Evolutionary conservation across 1,284 basidiomycete species (phyloP).

Genomic region (Neonothopanus nambi): DNA sequence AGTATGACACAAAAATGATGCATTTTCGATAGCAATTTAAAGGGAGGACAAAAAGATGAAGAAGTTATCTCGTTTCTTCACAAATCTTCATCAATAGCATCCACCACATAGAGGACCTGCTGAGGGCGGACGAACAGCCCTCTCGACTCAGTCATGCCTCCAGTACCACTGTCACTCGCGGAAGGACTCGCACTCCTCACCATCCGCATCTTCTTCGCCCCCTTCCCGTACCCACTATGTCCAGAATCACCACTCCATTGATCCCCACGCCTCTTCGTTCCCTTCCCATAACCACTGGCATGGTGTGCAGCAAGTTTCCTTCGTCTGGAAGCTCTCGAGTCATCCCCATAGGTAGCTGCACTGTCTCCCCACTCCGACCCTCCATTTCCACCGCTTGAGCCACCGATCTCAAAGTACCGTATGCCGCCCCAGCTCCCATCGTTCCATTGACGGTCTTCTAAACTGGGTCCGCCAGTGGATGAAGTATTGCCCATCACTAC

Average conservation of each 20-base stretch:
- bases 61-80: slow-evolving; percentile 21
- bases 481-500: slow-evolving; percentile 2
- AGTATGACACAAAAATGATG: too few relatives aligned
- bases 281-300: slow-evolving; percentile 40
- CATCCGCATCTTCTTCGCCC: slow-evolving; percentile 46
- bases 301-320: slow-evolving; percentile 30
- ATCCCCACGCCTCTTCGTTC: slow-evolving; percentile 46
- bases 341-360: slow-evolving; percentile 43
- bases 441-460: slow-evolving; percentile 66
- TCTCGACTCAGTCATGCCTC: slow-evolving; percentile 52
- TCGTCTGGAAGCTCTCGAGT: slow-evolving; percentile 37
- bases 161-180: slow-evolving; percentile 53
- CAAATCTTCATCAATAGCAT: slow-evolving; percentile 55
- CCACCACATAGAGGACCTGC: slow-evolving; percentile 80
- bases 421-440: slow-evolving; percentile 81
- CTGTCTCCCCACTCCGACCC: slow-evolving; percentile 61
- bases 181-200: slow-evolving; percentile 72
- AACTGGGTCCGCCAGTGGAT: neutral
- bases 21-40: neutral
- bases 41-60: neutral
- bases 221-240: slow-evolving; percentile 45
- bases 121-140: slow-evolving; percentile 79
- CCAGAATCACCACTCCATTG: slow-evolving; percentile 62
- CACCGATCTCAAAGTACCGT: slow-evolving; percentile 75
- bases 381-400: slow-evolving; percentile 33